phyloP scores from a whole-genome alignment of 768 basidiomycete genomes.

The Terana coerulea region DNA sequence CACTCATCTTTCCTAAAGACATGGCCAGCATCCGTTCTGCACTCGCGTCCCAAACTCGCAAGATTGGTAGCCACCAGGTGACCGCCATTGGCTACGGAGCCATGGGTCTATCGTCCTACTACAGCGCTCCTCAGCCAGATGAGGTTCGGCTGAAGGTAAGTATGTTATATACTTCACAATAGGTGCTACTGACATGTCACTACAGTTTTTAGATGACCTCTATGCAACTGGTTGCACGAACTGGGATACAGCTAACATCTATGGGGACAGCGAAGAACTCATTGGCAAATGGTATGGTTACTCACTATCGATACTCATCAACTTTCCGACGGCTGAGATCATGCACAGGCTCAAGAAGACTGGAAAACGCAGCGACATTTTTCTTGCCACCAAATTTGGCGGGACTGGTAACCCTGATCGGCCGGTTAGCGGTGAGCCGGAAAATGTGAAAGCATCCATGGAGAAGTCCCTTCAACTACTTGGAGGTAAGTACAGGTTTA shows the following conservation, averaged over 20 bases:
- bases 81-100: conserved; percentile 55
- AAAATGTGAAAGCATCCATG: not conserved
- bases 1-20: too few species aligned
- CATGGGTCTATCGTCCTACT: conserved; percentile 50
- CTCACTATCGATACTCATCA: not conserved
- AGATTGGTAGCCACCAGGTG: conserved; percentile 41
- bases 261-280: conserved; percentile 37
- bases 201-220: conserved; percentile 41
- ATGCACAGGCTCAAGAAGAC: conserved; percentile 44
- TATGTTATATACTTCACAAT: not conserved
- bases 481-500: not conserved
- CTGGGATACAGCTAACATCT: conserved; percentile 45
- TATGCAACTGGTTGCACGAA: conserved; percentile 38
- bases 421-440: conserved; percentile 13
- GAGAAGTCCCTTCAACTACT: conserved; percentile 8
- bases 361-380: conserved; percentile 50
- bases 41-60: conserved; percentile 29
- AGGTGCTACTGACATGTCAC: not conserved
- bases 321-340: not conserved
- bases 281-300: conserved; percentile 38
- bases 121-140: conserved; percentile 42
- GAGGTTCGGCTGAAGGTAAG: conserved; percentile 57
- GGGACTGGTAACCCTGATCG: not conserved
- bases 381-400: conserved; percentile 62
- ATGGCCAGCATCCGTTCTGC: too few species aligned